Conservation (phyloP, 2,329 filamentous ascomycete species). For the Aspergillus felis region DNA sequence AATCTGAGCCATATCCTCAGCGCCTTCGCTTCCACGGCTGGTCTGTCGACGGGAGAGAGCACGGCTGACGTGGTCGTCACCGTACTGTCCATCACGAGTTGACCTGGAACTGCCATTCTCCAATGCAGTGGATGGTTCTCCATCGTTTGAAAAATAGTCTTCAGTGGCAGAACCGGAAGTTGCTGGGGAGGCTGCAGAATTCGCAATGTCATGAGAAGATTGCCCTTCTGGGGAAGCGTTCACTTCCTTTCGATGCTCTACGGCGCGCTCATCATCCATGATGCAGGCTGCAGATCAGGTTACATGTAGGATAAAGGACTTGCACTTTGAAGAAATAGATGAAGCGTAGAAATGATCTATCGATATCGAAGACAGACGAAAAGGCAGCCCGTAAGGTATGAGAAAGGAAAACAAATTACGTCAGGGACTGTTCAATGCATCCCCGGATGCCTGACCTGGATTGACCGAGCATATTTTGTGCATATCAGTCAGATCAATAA, state of each 20-base stretch:
- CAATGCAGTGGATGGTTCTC: constrained; percentile 1
- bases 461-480: background rate
- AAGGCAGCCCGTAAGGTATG: too few relatives aligned
- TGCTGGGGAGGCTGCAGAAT: background rate
- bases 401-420: background rate
- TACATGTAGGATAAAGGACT: background rate
- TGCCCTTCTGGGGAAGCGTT: background rate
- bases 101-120: background rate
- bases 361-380: background rate
- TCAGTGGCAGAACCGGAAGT: background rate
- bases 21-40: constrained; percentile 14
- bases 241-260: background rate
- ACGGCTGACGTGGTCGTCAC: constrained; percentile 15
- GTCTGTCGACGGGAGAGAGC: constrained; percentile 26
- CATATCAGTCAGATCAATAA: background rate
- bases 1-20: constrained; percentile 30
- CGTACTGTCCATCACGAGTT: constrained; percentile 1
- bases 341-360: background rate
- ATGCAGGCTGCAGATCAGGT: background rate
- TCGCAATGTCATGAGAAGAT: background rate
- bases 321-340: background rate
- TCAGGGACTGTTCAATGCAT: background rate
- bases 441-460: background rate
- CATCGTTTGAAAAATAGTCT: constrained; percentile 10
- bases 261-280: constrained; percentile 1